Evolutionary conservation across 2,329 filamentous ascomycete species (phyloP), one percentile per base, ranked within the genome.

Genomic region (Aspergillus pseudoglaucus): DNA sequence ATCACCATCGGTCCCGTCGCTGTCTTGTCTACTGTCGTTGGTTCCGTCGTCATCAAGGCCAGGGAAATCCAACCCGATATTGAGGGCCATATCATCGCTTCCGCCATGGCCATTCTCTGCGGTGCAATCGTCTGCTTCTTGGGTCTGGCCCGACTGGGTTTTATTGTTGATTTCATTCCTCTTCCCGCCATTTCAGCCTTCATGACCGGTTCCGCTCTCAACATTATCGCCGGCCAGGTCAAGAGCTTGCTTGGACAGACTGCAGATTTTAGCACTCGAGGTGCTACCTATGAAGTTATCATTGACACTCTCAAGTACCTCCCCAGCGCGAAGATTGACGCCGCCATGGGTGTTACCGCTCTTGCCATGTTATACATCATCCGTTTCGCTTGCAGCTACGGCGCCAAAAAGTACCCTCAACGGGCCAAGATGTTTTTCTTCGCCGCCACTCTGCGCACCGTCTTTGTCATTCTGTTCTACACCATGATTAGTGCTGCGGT

Each of bases 1-100:
- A 97, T 98, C 62, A 96, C 91, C 8, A 97, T 97, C 48, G 91
- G 91, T 84, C 91, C 91, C 27, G 93, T 97, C 43, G 93, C 93
- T 33, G 93, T 97, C 56, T 87, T 97, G 79, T 97, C 90, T 1
- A 94, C 88, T 3, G 79, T 98, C 14, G 86, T 88, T 2, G 93
- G 93, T 40, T 86, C 86, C 46, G 83, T 97, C 44, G 83, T 97
- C 41, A 65, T 78, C 39, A 78, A 84, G 33, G 83, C 87, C 38
- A 66, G 75, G 44, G 64, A 72, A 6, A 65, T 76, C 3, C 66
- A 82, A 14, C 84, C 85, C 0, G 64, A 71, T 12, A 59, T 87
- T 9, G 71, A 75, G 0, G 73, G 45, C 1, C 80, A 88, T 62
- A 76, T 85, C 32, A 81, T 96, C 57, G 90, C 90, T 1, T 88